phyloP scores from a whole-genome alignment of 768 basidiomycete species.

The Mycena galopus region DNA sequence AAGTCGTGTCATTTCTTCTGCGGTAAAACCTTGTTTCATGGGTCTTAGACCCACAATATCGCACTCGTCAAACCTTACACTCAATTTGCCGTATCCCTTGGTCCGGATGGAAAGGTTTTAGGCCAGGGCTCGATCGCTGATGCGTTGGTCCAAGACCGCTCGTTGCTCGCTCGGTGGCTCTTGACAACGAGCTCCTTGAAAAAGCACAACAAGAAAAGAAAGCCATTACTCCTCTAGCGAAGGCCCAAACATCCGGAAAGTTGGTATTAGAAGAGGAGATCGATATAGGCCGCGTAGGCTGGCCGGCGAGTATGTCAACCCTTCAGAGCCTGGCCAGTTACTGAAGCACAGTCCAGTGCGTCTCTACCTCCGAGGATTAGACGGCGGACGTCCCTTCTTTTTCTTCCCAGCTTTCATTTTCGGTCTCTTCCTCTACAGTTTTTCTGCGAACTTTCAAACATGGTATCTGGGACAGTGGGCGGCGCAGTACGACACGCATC shows the following conservation, averaged over 20 bases:
- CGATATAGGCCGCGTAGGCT: slow-evolving; percentile 67
- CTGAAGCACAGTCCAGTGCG: slow-evolving; percentile 36
- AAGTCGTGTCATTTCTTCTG: slow-evolving; percentile 31
- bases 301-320: slow-evolving; percentile 39
- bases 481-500: slow-evolving; percentile 50
- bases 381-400: slow-evolving; percentile 49
- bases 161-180: slow-evolving; percentile 27
- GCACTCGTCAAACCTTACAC: slow-evolving; percentile 13
- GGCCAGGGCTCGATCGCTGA: slow-evolving; percentile 64
- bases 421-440: slow-evolving; percentile 43
- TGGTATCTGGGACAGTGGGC: slow-evolving; percentile 63
- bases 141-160: slow-evolving; percentile 56
- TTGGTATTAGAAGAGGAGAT: slow-evolving; percentile 75
- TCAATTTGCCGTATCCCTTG: slow-evolving; percentile 57
- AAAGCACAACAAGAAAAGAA: slow-evolving; percentile 40
- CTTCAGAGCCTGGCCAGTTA: neutral
- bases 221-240: slow-evolving; percentile 33
- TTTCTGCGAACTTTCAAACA: slow-evolving; percentile 47
- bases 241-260: slow-evolving; percentile 57
- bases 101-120: slow-evolving; percentile 63
- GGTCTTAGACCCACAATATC: slow-evolving; percentile 56
- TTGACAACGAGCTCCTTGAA: slow-evolving; percentile 43
- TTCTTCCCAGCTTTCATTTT: slow-evolving; percentile 49
- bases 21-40: neutral
- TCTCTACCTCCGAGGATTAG: slow-evolving; percentile 54